Evolutionary conservation across 2,329 filamentous ascomycete species (phyloP).

Genomic region (Colletotrichum agaves): DNA sequence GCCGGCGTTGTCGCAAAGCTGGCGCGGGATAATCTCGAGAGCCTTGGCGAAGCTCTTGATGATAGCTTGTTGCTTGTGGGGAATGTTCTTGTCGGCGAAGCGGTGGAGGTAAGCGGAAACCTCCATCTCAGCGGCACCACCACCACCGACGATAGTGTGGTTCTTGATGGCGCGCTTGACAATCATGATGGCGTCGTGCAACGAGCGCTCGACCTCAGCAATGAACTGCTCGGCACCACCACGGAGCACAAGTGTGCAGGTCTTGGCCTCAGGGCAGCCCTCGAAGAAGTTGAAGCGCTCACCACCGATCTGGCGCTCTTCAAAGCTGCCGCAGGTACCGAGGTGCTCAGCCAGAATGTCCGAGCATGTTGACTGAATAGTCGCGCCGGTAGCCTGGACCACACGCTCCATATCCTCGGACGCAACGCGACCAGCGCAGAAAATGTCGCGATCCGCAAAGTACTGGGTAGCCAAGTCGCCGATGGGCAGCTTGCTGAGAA

Average conservation of each 20-base stretch:
- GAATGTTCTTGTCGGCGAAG: conserved; percentile 91
- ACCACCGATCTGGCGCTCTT: conserved; percentile 96
- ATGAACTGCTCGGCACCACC: conserved; percentile 99
- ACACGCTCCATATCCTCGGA: conserved; percentile 96
- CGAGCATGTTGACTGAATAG: conserved; percentile 93
- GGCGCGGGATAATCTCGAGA: conserved; percentile 93
- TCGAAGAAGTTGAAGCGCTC: conserved; percentile 99
- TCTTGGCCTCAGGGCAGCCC: conserved; percentile 94
- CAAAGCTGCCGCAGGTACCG: conserved; percentile 88
- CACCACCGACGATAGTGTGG: conserved; percentile 92
- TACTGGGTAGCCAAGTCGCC: conserved; percentile 97
- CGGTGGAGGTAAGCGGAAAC: conserved; percentile 91
- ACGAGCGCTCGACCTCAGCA: conserved; percentile 94
- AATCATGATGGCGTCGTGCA: conserved; percentile 99
- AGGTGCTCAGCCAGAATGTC: conserved; percentile 91
- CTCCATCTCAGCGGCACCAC: conserved; percentile 97
- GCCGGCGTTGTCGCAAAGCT: conserved; percentile 97
- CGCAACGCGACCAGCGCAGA: conserved; percentile 94
- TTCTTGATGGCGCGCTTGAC: conserved; percentile 98
- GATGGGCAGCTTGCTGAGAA: conserved; percentile 96
- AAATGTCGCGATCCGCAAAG: conserved; percentile 97
- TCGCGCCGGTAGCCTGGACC: conserved; percentile 92
- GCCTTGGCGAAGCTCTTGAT: conserved; percentile 99
- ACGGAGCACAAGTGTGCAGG: conserved; percentile 93
- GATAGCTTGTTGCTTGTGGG: conserved; percentile 95